Conservation (phyloP, 345 rosid genomes). For the Abelmoschus esculentus region DNA sequence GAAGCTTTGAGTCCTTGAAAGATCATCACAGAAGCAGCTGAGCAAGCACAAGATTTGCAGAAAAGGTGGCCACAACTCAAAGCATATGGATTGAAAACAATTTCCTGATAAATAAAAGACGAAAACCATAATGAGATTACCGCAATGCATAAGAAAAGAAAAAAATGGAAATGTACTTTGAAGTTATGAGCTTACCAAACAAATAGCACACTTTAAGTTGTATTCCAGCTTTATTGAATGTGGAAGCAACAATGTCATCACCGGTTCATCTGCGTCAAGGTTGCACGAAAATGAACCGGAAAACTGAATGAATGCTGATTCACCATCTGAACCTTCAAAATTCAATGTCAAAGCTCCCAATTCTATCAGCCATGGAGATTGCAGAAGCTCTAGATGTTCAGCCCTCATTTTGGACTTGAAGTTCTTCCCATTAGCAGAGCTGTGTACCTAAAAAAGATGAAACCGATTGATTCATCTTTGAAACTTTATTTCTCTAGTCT, state of each 20-base stretch:
- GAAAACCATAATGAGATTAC: not conserved
- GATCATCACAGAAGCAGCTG: slow-evolving; percentile 71
- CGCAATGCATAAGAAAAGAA: not conserved
- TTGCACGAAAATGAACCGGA: slow-evolving; percentile 56
- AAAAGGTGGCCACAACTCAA: slow-evolving; percentile 85
- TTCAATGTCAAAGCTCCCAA: slow-evolving; percentile 84
- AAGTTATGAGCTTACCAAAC: slow-evolving; percentile 46
- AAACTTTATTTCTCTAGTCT: not conserved
- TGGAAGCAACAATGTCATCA: slow-evolving; percentile 53
- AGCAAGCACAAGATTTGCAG: slow-evolving; percentile 85
- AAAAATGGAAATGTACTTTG: not conserved
- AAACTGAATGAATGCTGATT: slow-evolving; percentile 34
- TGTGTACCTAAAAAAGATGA: slow-evolving; percentile 52
- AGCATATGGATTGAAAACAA: slow-evolving; percentile 78
- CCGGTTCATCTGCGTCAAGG: slow-evolving; percentile 39
- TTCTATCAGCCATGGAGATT: slow-evolving; percentile 92
- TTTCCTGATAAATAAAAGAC: slow-evolving; percentile 43
- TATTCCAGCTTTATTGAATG: slow-evolving; percentile 62
- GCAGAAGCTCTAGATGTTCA: slow-evolving; percentile 78
- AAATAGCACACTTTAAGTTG: slow-evolving; percentile 72
- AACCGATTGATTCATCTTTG: not conserved
- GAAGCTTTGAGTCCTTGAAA: slow-evolving; percentile 71
- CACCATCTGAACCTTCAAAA: slow-evolving; percentile 40
- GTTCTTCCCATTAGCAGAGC: slow-evolving; percentile 70
- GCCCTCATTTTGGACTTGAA: slow-evolving; percentile 79